Conservation (phyloP, 331 rosid species). For the Quercus lobata region DNA sequence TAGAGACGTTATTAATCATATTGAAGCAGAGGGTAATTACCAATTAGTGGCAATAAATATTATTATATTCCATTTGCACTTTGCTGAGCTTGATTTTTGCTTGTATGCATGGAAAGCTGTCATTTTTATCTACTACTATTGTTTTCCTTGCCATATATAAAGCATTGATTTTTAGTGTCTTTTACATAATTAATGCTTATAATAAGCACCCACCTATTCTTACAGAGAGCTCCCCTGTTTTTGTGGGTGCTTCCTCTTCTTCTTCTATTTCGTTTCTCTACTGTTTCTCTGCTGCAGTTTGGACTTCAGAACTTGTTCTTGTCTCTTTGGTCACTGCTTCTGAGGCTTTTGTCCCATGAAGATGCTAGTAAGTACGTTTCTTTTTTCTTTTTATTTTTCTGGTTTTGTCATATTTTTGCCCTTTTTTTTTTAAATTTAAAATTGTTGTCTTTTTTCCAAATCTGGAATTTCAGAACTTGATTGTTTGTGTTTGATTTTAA, state of each 20-base stretch:
- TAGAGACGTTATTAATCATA: conserved; percentile 75
- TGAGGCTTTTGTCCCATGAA: conserved; percentile 63
- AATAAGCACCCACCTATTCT: conserved; percentile 29
- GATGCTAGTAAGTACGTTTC: conserved; percentile 99
- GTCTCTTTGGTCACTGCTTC: conserved; percentile 45
- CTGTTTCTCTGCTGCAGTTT: conserved; percentile 24
- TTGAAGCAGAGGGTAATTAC: conserved; percentile 25
- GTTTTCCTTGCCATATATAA: conserved; percentile 19
- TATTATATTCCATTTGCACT: conserved; percentile 2
- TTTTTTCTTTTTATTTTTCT: conserved; percentile 46
- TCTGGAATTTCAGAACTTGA: conserved; percentile 14
- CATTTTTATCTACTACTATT: conserved; percentile 26
- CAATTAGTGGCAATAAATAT: conserved; percentile 26
- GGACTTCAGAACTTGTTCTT: conserved; percentile 36
- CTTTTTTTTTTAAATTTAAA: neutral
- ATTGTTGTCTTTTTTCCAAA: neutral
- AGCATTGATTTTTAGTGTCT: conserved; percentile 35
- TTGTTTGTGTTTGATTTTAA: neutral
- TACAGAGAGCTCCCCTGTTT: conserved; percentile 31
- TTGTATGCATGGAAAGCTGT: conserved; percentile 38
- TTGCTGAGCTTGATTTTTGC: neutral
- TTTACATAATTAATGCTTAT: conserved; percentile 61
- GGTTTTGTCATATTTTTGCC: conserved; percentile 16
- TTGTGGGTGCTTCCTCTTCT: conserved; percentile 27
- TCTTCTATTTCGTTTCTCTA: conserved; percentile 5